Conservation (phyloP, 2,329 filamentous ascomycete genomes). For the Sporothrix curviconia region DNA sequence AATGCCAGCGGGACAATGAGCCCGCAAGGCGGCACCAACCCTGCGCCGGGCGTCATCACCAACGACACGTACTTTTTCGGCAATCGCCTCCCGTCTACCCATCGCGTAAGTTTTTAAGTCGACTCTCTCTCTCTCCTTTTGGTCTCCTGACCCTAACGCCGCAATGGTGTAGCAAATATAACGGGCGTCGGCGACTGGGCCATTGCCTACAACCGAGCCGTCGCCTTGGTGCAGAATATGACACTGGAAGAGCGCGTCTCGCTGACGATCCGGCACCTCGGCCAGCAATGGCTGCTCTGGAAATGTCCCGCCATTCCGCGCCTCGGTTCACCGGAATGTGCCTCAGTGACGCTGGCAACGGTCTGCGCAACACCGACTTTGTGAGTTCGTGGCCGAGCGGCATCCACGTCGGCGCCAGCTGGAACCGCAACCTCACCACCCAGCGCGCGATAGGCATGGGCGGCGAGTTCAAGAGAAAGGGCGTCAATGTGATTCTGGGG, state of each 20-base stretch:
- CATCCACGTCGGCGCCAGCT: constrained; percentile 43
- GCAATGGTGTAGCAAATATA: constrained; percentile 46
- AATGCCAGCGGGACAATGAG: neutral
- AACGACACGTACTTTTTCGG: constrained; percentile 44
- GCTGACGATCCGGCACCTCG: constrained; percentile 63
- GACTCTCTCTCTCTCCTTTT: neutral
- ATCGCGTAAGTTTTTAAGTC: constrained; percentile 46
- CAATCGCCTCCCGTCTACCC: constrained; percentile 44
- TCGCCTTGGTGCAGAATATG: constrained; percentile 60
- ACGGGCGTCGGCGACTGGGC: constrained; percentile 59
- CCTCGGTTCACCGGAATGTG: constrained; percentile 40
- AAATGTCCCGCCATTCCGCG: constrained; percentile 32
- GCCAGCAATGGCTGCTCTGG: constrained; percentile 45
- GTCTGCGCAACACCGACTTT: constrained; percentile 36
- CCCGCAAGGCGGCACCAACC: neutral
- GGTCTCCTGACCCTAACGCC: neutral
- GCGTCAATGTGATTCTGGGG: constrained; percentile 66
- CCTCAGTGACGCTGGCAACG: constrained; percentile 39
- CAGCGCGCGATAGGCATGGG: constrained; percentile 67
- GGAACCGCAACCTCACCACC: constrained; percentile 66
- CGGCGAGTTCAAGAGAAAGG: constrained; percentile 67
- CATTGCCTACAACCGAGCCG: constrained; percentile 59
- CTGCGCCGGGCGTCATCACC: constrained; percentile 25
- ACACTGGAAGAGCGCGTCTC: constrained; percentile 72
- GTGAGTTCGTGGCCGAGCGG: constrained; percentile 38